phyloP scores from a whole-genome alignment of 2,329 filamentous ascomycete species.

The Phialophora macrospora region DNA sequence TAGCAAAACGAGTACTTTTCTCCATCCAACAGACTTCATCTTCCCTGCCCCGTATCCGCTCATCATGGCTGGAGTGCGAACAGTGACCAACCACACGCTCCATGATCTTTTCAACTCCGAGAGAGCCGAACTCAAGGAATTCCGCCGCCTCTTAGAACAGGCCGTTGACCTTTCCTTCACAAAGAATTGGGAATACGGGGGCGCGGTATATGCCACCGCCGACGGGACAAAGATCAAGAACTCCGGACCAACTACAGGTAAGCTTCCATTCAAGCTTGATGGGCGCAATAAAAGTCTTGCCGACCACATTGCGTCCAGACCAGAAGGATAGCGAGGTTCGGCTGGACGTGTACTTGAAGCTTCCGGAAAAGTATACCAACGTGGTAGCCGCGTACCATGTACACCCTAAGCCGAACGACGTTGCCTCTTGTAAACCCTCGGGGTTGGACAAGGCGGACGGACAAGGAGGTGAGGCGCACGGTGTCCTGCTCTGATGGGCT shows the following conservation, averaged over 20 bases:
- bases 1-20: not conserved
- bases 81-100: not conserved
- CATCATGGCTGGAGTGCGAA: not conserved
- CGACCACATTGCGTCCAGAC: not conserved
- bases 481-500: not conserved
- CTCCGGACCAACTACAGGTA: not conserved
- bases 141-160: not conserved
- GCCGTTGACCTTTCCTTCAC: not conserved
- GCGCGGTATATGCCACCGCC: not conserved
- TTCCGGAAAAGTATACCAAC: not conserved
- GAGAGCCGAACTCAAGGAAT: not conserved
- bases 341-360: not conserved
- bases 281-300: not conserved
- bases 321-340: not conserved
- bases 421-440: not conserved
- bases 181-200: not conserved
- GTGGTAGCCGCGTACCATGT: not conserved
- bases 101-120: slow-evolving; percentile 1
- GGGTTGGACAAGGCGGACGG: not conserved
- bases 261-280: not conserved
- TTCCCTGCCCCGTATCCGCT: not conserved
- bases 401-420: not conserved
- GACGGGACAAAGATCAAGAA: not conserved
- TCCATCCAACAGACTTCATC: not conserved
- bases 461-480: not conserved